Evolutionary conservation across 2,329 filamentous ascomycete genomes (phyloP).

Genomic region (Colletotrichum higginsianum): DNA sequence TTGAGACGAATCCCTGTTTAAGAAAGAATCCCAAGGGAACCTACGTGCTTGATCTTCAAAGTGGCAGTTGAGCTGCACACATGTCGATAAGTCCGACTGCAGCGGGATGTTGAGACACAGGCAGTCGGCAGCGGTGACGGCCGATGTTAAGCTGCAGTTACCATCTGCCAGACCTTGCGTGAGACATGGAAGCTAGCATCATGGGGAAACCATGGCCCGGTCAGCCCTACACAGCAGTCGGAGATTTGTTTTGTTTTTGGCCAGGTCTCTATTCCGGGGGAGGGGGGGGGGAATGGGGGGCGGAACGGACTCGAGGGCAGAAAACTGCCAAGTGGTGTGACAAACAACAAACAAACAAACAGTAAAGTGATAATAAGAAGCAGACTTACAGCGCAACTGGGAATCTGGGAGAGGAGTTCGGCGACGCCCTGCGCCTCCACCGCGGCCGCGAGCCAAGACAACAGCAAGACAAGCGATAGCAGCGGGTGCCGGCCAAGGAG

Average conservation of each 20-base stretch:
- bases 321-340: too few species aligned
- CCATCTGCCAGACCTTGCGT: conserved; percentile 18
- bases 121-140: conserved; percentile 39
- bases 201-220: background rate
- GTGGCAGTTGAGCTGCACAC: conserved; percentile 43
- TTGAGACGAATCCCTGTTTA: background rate
- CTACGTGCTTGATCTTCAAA: conserved; percentile 42
- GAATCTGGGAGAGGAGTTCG: conserved; percentile 21
- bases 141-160: conserved; percentile 41
- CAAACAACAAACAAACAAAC: background rate
- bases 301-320: too few species aligned
- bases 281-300: too few species aligned
- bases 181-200: conserved; percentile 38
- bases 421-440: conserved; percentile 32
- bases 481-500: conserved; percentile 19
- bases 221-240: conserved; percentile 23
- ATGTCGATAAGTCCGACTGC: conserved; percentile 39
- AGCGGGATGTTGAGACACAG: conserved; percentile 41
- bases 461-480: conserved; percentile 20
- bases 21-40: background rate
- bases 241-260: background rate
- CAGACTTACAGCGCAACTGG: conserved; percentile 35
- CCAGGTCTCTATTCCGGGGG: conserved; percentile 1
- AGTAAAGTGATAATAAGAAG: background rate
- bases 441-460: background rate